A percentile compares a stretch with the other conserved stretches of the same genome.
Conservation (phyloP, 805 yeast species). For the Spathaspora boniae region DNA sequence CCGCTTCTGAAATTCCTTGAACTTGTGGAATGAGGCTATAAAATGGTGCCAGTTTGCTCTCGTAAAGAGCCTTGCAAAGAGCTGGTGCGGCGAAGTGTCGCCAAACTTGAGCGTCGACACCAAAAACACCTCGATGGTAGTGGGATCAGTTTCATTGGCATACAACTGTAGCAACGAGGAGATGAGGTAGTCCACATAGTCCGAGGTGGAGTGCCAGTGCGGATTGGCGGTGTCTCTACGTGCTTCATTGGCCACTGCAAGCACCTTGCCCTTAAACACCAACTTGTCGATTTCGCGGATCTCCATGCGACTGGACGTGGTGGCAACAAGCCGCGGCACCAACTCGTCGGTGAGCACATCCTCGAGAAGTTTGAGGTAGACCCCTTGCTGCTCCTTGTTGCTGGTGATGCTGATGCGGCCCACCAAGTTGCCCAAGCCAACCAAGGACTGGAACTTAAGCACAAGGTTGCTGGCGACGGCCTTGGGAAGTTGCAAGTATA, state of each 20-base stretch:
- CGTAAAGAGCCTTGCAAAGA: conserved; percentile 23
- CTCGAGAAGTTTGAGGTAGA: conserved; percentile 1
- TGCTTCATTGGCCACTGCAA: conserved; percentile 23
- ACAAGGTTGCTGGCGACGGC: conserved; percentile 8
- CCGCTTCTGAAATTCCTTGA: conserved; percentile 27
- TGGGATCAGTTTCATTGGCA: conserved; percentile 6
- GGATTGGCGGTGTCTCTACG: conserved; percentile 9
- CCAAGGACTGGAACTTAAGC: conserved; percentile 18
- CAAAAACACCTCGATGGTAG: conserved; percentile 15
- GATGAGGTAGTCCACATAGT: conserved; percentile 20
- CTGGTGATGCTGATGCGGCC: conserved; percentile 11
- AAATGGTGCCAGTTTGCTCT: conserved; percentile 18
- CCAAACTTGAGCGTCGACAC: conserved; percentile 20
- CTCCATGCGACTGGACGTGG: conserved; percentile 9
- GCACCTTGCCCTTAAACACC: conserved; percentile 31
- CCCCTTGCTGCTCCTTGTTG: neutral
- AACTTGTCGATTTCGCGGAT: conserved; percentile 34
- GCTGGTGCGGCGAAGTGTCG: conserved; percentile 11
- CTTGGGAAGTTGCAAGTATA: conserved; percentile 18
- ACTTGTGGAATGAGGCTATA: conserved; percentile 10
- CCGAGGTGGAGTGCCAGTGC: conserved; percentile 13
- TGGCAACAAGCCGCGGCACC: conserved; percentile 1
- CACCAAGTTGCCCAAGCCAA: conserved; percentile 33
- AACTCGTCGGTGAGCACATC: conserved; percentile 4
- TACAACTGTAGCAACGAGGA: conserved; percentile 15